Conservation (phyloP, 257 asterid species). For the Ligustrum vulgare region DNA sequence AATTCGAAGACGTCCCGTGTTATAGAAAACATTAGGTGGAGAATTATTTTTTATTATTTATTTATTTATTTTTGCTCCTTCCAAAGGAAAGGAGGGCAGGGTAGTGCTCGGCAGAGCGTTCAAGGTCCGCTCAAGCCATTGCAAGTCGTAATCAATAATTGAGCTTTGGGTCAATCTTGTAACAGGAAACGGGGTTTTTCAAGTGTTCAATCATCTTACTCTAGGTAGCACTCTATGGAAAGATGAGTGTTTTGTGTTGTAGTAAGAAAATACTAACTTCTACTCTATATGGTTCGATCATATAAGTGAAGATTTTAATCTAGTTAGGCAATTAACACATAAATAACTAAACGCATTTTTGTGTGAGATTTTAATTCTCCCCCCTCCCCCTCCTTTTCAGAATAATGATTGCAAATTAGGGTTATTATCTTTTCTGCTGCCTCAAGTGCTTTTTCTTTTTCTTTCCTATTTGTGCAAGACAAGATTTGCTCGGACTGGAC, state of each 20-base stretch:
- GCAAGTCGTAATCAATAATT: background rate
- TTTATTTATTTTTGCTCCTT: too few species aligned
- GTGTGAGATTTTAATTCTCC: background rate
- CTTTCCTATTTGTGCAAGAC: background rate
- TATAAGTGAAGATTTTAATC: background rate
- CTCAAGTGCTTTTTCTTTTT: background rate
- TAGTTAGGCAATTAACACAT: background rate
- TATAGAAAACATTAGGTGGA: background rate
- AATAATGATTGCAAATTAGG: background rate
- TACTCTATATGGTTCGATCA: background rate
- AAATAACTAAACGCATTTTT: background rate
- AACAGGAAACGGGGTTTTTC: background rate
- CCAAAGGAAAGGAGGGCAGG: too few species aligned
- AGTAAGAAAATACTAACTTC: background rate
- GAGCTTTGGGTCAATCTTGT: background rate
- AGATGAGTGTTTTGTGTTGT: background rate
- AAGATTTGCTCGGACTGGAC: slow-evolving; percentile 1
- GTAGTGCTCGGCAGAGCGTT: background rate
- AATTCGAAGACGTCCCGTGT: background rate
- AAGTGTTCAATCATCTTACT: background rate
- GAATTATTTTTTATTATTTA: too few species aligned
- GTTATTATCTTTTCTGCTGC: background rate
- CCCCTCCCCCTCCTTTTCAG: background rate
- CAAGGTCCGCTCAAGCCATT: background rate
- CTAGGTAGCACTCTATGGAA: background rate